Evolutionary conservation across 1,284 basidiomycete genomes (phyloP), one percentile per base, ranked within the genome.

Genomic region (Austroboletus novae-zelandiae): DNA sequence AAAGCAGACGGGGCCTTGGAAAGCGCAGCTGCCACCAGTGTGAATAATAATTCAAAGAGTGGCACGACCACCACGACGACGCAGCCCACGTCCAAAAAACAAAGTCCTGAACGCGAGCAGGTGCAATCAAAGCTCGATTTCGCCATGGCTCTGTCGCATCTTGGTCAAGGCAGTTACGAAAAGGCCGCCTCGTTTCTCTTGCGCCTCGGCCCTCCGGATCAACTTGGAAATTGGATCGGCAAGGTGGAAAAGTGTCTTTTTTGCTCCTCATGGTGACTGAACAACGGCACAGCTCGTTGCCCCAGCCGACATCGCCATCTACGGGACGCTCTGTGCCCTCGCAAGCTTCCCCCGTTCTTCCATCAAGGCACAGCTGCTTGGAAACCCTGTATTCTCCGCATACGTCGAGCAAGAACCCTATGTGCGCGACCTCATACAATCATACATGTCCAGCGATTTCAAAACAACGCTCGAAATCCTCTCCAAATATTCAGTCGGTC

Each of bases 1-100:
- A 96, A 96, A 71, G 93, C 92, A 9, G 92, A 94, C 51, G 83
- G 88, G 0, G 89, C 92, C 1, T 74, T 95, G 27, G 91, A 94
- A 43, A 79, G 85, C 3, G 73, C 80, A 3, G 61, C 70, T 5
- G 58, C 71, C 9, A 52, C 61, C 1, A 55, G 64, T 1, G 52
- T 61, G 13, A 35, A 14, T 13, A 50, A 30, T 8, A 54, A 57
- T 15, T 44, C 63, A 15, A 57, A 66, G 5, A 56, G 52, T 41
- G 50, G 54, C 17, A 51, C 46, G 8, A 32, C 31, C 43, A 55
- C 66, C 9, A 40, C 57, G 18, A 56, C 64, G 13, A 47, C 67
- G 10, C 59, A 66, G 32, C 48, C 69, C 14, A 69, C 73, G 71
- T 73, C 54, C 36, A 81, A 81, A 59, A 70, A 71, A 37, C 66